Percentiles rank a stretch among this genome's conserved stretches.
Evolutionary conservation across 2,329 filamentous ascomycete genomes (phyloP).

Genomic region (Lachnellula suecica): DNA sequence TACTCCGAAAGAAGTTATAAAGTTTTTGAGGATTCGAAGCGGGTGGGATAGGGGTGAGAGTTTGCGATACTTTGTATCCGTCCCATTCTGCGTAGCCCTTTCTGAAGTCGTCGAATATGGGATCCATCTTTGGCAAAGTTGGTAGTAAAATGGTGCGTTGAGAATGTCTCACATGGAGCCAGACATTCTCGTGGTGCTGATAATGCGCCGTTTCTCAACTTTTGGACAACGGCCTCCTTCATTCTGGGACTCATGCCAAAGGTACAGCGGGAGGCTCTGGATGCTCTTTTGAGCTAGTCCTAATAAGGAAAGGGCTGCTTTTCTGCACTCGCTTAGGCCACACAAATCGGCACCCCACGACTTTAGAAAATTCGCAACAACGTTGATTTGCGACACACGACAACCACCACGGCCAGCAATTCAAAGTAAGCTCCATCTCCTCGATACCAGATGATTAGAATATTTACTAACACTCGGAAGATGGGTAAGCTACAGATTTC

Average conservation of each 20-base stretch:
- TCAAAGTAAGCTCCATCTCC: slow-evolving; percentile 48
- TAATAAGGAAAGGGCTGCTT: too few relatives aligned
- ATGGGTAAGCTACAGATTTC: slow-evolving; percentile 57
- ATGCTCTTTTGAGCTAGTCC: too few relatives aligned
- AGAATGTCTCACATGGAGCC: too few relatives aligned
- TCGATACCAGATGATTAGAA: slow-evolving; percentile 21
- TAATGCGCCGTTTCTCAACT: too few relatives aligned
- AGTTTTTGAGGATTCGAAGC: slow-evolving; percentile 63
- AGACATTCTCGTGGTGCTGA: too few relatives aligned
- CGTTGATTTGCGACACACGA: slow-evolving; percentile 25
- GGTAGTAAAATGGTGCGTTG: too few relatives aligned
- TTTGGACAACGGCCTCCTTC: too few relatives aligned
- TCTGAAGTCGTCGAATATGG: slow-evolving; percentile 71
- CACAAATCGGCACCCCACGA: slow-evolving; percentile 7
- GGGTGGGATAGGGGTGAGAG: slow-evolving; percentile 70
- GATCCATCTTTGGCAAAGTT: slow-evolving; percentile 57
- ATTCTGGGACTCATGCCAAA: too few relatives aligned
- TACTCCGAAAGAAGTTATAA: slow-evolving; percentile 68
- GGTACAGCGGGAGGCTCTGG: too few relatives aligned
- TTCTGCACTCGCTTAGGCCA: too few relatives aligned
- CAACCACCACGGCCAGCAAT: slow-evolving; percentile 41
- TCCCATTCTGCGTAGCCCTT: slow-evolving; percentile 63
- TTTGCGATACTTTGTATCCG: slow-evolving; percentile 72
- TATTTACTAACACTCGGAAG: slow-evolving; percentile 40
- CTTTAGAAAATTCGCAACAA: slow-evolving; percentile 13